phyloP scores from a whole-genome alignment of 1,284 basidiomycete genomes.

The Psilocybe mexicana region DNA sequence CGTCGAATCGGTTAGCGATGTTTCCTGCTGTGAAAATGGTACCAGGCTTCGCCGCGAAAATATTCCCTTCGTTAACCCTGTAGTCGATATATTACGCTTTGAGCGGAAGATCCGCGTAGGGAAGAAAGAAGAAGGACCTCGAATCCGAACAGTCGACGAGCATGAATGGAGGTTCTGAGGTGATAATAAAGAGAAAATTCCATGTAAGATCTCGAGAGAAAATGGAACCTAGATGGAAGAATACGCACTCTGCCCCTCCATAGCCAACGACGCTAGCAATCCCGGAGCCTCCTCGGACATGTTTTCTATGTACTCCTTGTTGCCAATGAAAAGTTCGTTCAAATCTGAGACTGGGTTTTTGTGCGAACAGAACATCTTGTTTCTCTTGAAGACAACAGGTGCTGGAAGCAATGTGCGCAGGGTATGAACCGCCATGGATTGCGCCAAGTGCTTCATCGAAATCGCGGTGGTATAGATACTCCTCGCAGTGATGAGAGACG shows the following conservation, averaged over 20 bases:
- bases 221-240: too few species aligned
- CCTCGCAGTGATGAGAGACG: background rate
- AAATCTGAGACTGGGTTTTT: conserved; percentile 12
- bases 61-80: conserved; percentile 32
- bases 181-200: background rate
- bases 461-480: background rate
- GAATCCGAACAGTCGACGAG: conserved; percentile 38
- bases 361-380: conserved; percentile 5
- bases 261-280: conserved; percentile 28
- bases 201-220: background rate
- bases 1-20: conserved; percentile 37
- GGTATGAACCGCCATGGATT: background rate
- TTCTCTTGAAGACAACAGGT: background rate
- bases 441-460: background rate
- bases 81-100: background rate
- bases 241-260: conserved; percentile 32
- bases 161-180: conserved; percentile 36
- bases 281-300: conserved; percentile 28
- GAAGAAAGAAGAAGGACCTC: conserved; percentile 12
- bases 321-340: conserved; percentile 28
- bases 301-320: conserved; percentile 26
- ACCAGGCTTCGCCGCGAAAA: conserved; percentile 36
- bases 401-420: background rate
- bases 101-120: background rate
- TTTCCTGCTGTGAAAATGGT: conserved; percentile 37